phyloP scores from a whole-genome alignment of 139 green algal species.

The Astrephomene gubernaculifera region DNA sequence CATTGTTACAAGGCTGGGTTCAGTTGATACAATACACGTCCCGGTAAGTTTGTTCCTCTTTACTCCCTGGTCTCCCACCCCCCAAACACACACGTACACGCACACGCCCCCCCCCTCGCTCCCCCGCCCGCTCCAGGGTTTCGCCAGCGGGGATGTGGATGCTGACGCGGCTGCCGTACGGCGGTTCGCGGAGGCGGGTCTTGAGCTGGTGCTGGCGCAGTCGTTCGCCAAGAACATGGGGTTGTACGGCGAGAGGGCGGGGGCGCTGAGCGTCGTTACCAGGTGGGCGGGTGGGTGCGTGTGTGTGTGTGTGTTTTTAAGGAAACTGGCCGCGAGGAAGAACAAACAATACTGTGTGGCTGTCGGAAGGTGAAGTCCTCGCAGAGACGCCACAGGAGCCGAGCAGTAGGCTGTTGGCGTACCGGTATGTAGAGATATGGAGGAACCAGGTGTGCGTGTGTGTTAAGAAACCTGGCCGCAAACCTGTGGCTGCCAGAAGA shows the following conservation, averaged over 20 bases:
- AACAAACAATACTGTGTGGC: too few species aligned
- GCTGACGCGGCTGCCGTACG: slow-evolving; percentile 75
- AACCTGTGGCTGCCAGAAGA: too few species aligned
- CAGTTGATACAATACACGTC: too few species aligned
- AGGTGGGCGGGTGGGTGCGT: slow-evolving; percentile 23
- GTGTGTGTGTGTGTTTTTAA: background rate
- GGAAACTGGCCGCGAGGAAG: too few species aligned
- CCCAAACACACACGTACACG: too few species aligned
- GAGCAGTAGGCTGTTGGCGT: too few species aligned
- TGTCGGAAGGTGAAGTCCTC: too few species aligned
- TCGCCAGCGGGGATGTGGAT: slow-evolving; percentile 85
- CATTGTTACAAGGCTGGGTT: too few species aligned
- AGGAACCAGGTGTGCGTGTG: background rate
- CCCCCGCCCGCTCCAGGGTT: slow-evolving; percentile 70
- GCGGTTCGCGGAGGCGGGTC: slow-evolving; percentile 69
- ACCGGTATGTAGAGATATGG: too few species aligned
- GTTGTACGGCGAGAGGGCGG: slow-evolving; percentile 84
- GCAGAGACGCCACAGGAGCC: too few species aligned
- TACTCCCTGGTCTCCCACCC: too few species aligned
- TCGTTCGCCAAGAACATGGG: slow-evolving; percentile 90
- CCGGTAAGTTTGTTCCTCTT: too few species aligned
- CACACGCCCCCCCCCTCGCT: background rate
- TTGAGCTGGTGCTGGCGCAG: slow-evolving; percentile 50
- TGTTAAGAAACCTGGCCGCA: background rate
- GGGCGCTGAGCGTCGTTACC: slow-evolving; percentile 62